These are phyloP conservation scores for Cladosporium sp. DNA, from an alignment of 2,329 filamentous ascomycete genomes.

Conservation along the genomic window DNA sequence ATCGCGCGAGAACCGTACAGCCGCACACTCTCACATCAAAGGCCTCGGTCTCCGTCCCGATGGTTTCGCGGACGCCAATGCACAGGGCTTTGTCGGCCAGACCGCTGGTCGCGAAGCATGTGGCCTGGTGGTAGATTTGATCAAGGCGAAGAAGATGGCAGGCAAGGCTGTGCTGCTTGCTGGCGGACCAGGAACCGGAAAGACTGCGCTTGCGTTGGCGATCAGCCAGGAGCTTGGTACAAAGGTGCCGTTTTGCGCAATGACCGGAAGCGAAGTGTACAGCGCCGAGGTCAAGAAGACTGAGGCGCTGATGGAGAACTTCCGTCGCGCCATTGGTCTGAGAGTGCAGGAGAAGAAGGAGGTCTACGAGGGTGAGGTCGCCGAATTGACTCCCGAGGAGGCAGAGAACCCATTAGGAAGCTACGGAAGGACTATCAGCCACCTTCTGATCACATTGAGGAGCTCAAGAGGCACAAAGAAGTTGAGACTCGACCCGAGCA, in stretches of 20 bases:
- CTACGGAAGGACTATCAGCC: slow-evolving; percentile 96
- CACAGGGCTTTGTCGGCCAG: slow-evolving; percentile 87
- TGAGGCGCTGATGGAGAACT: slow-evolving; percentile 98
- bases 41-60: slow-evolving; percentile 82
- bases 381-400: slow-evolving; percentile 94
- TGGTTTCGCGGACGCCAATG: slow-evolving; percentile 76
- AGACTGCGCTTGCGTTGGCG: slow-evolving; percentile 91
- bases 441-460: slow-evolving; percentile 89
- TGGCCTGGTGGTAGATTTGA: slow-evolving; percentile 92
- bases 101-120: slow-evolving; percentile 87
- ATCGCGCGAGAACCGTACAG: slow-evolving; percentile 84
- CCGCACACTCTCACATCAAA: slow-evolving; percentile 96
- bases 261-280: slow-evolving; percentile 97
- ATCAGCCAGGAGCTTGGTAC: slow-evolving; percentile 96
- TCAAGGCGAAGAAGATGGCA: slow-evolving; percentile 95
- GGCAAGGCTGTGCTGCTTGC: slow-evolving; percentile 89
- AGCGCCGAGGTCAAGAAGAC: slow-evolving; percentile 99
- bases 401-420: slow-evolving; percentile 94
- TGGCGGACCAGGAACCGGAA: slow-evolving; percentile 92
- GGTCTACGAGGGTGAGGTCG: slow-evolving; percentile 98
- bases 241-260: slow-evolving; percentile 97
- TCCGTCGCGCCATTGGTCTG: slow-evolving; percentile 89
- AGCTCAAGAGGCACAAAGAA: slow-evolving; percentile 97
- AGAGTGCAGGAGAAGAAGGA: slow-evolving; percentile 98
- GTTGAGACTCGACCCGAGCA: slow-evolving; percentile 90